Conservation (phyloP, 352 stramenopile genomes). For the Phytophthora constricta region DNA sequence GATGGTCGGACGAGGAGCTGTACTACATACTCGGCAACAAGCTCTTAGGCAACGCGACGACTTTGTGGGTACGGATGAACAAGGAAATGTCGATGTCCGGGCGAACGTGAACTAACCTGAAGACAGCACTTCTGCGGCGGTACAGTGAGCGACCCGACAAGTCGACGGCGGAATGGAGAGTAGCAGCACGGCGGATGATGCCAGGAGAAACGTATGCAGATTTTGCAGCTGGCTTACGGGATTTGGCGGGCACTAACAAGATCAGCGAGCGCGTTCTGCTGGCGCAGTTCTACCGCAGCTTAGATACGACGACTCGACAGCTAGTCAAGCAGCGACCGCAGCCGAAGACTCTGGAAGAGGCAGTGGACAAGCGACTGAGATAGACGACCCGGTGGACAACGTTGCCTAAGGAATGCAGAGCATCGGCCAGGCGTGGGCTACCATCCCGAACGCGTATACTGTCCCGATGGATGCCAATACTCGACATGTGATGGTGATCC, state of each 20-base stretch:
- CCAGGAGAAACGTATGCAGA: too few relatives aligned
- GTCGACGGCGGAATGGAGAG: neutral
- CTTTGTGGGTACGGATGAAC: neutral
- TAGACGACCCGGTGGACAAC: constrained; percentile 1
- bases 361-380: constrained; percentile 1
- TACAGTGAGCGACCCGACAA: neutral
- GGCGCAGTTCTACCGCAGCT: neutral
- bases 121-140: neutral
- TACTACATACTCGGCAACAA: neutral
- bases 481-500: neutral
- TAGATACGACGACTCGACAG: neutral
- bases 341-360: neutral
- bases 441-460: neutral
- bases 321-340: neutral
- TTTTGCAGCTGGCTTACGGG: neutral
- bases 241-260: neutral
- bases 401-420: neutral
- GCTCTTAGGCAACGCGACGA: neutral
- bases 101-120: constrained; percentile 9
- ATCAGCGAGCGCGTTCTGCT: neutral
- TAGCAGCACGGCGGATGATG: too few relatives aligned
- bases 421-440: neutral
- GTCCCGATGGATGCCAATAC: neutral
- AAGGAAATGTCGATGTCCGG: neutral
- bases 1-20: neutral